phyloP scores from a whole-genome alignment of 1,284 basidiomycete genomes.

The Ganoderma multipileum region DNA sequence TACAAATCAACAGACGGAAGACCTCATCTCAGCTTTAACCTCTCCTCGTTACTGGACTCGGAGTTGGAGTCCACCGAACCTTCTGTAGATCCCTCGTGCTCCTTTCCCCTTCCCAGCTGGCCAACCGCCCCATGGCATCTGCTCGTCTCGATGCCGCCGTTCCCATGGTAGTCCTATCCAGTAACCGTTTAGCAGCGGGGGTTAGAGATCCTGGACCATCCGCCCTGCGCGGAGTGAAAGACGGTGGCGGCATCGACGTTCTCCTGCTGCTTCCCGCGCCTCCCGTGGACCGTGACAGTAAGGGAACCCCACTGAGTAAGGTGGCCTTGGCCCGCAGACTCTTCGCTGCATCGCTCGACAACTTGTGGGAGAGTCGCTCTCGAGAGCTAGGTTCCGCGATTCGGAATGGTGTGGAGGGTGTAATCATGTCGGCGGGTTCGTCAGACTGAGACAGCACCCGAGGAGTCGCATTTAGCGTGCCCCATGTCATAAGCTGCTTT shows the following conservation, averaged over 20 bases:
- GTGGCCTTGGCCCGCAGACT: conserved; percentile 74
- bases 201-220: conserved; percentile 77
- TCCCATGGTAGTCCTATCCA: conserved; percentile 74
- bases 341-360: conserved; percentile 77
- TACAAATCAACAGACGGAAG: conserved; percentile 6
- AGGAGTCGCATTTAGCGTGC: conserved; percentile 86
- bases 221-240: conserved; percentile 68
- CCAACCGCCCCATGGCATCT: conserved; percentile 69
- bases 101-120: conserved; percentile 63
- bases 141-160: conserved; percentile 67
- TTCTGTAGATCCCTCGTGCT: conserved; percentile 67
- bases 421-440: conserved; percentile 52
- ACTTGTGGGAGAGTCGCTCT: conserved; percentile 78
- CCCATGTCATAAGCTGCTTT: conserved; percentile 94
- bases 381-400: conserved; percentile 74
- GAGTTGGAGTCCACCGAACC: conserved; percentile 85
- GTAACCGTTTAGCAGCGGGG: conserved; percentile 77
- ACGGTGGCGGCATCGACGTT: conserved; percentile 73
- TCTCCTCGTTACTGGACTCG: conserved; percentile 49
- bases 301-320: conserved; percentile 48
- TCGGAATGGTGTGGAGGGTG: conserved; percentile 70
- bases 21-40: conserved; percentile 33
- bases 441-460: conserved; percentile 78
- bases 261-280: conserved; percentile 42
- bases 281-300: conserved; percentile 43